Base-by-base conservation (phyloP, 345 rosid species). In the Acer campestre region DNA sequence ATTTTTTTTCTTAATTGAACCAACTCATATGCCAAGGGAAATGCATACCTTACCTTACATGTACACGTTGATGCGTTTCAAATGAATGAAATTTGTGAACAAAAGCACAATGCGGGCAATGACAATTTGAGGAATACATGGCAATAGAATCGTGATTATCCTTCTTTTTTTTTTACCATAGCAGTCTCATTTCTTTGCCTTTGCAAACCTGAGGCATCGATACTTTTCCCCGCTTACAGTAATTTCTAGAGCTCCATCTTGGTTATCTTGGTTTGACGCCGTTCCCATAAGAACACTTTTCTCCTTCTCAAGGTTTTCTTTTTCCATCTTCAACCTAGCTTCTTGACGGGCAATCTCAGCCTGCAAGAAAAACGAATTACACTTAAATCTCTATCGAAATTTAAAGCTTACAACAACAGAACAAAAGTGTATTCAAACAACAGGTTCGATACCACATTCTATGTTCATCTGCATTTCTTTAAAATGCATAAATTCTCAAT, bases 261-360 rank as follows among this genome's bases (percentile, higher is more conserved):
- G 99, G 82, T 91, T 92, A 81, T 93, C 99, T 80, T 93, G 98
- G 66, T 89, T 93, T 3, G 99, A 95, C 0, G 99, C 96, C 0
- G 99, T 95, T 38, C 99, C 98, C 99, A 95, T 95, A 1, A 93
- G 87, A 31, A 93, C 98, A n/a, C 99, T 92, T 80, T 95, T 95
- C 86, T 95, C 99, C 81, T 95, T 95, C 83, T 95, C 99, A 20
- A 95, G 90, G 84, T 93, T 95, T 83, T 95, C 98, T 75, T 93
- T 93, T 84, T 95, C 98, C 94, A 91, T 88, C 87, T 93, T 95
- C 85, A 95, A 83, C 87, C 99, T 89, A 29, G 94, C 95, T 86
- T 93, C 99, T 79, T 95, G 98, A 63, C 97, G 86, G 20, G 98
- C 91, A 49, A 95, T 90, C 87, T 93, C 97, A 53, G 96, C 96